A percentile compares a stretch with the other conserved stretches of the same genome.
These are phyloP conservation scores for Ophiostoma montium DNA, from an alignment of 2,329 filamentous ascomycete species.

Conservation along the genomic window DNA sequence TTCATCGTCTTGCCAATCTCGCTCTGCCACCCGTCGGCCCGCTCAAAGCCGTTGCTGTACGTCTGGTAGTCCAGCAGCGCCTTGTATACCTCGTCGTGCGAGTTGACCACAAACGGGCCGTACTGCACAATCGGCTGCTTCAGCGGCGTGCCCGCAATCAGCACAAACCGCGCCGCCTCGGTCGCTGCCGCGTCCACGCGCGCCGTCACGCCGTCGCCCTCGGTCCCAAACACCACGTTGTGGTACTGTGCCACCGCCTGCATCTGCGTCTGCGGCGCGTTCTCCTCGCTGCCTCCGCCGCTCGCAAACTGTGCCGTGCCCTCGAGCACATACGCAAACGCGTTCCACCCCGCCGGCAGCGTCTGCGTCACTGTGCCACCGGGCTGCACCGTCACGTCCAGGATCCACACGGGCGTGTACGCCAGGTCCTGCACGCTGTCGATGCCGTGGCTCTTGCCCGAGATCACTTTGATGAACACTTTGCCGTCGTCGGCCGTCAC, in stretches of 20 bases:
- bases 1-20: slow-evolving; percentile 73
- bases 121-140: slow-evolving; percentile 75
- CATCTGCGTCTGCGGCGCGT: slow-evolving; percentile 14
- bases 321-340: slow-evolving; percentile 74
- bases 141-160: slow-evolving; percentile 66
- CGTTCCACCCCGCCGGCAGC: slow-evolving; percentile 72
- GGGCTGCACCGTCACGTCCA: slow-evolving; percentile 69
- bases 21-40: slow-evolving; percentile 64
- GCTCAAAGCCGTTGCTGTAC: slow-evolving; percentile 64
- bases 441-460: slow-evolving; percentile 67
- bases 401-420: slow-evolving; percentile 89
- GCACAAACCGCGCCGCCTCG: slow-evolving; percentile 44
- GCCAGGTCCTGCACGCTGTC: slow-evolving; percentile 82
- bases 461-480: slow-evolving; percentile 80
- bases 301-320: slow-evolving; percentile 53
- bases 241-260: slow-evolving; percentile 53
- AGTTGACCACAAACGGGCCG: slow-evolving; percentile 68
- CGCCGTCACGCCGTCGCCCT: slow-evolving; percentile 62
- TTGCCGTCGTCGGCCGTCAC: slow-evolving; percentile 58
- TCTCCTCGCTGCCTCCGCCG: slow-evolving; percentile 23
- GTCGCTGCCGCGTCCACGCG: slow-evolving; percentile 53
- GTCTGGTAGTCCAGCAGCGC: slow-evolving; percentile 64
- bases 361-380: slow-evolving; percentile 65
- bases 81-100: slow-evolving; percentile 58
- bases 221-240: slow-evolving; percentile 76